Evolutionary conservation across 2,329 filamentous ascomycete species (phyloP), one percentile per base, ranked within the genome.

Genomic region (Exserohilum rostratum): DNA sequence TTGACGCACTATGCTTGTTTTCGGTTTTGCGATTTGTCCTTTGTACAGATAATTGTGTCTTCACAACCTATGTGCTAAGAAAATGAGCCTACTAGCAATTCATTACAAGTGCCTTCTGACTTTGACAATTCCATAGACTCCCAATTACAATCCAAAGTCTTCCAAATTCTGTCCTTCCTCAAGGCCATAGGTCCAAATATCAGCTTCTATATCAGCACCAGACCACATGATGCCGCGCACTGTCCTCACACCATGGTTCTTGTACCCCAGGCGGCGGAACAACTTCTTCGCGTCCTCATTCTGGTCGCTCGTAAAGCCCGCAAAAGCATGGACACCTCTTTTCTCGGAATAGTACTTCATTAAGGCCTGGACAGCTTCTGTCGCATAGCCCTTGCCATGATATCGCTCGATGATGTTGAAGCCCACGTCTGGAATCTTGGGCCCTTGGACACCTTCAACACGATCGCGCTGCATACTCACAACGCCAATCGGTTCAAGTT

Each of bases 401-500:
- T 55, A 55, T 11, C 12, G 11, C 3, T 50, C 55, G 11, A 65
- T 20, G 13, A 66, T 42, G 13, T 53, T 54, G 39, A 61, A 66
- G 2, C 65, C 63, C 3, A 67, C 25, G 25, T 67, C 65, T 13
- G 65, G 65, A 5, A 59, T 58, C 2, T 39, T 42, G 12, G 58
- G 57, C 9, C 46, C 55, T 6, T 46, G 45, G 3, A 40, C 18
- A 6, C 30, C 47, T 54, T 61, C 58, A 5, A 55, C 44, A 31
- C 58, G 58, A 2, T 61, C 51, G 0, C 58, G 45, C n/a, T 71
- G 65, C 22, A 68, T 61, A n/a, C 57, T 59, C 2, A 72, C 60
- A 6, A 47, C 56, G 5, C 55, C 66, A 20, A 66, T 57, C 13
- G 31, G 38, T 5, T 50, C 46, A 5, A 46, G 29, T 7, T 42